Evolutionary conservation across 1,284 basidiomycete species (phyloP).

Genomic region (Cutaneotrichosporon mucoides): DNA sequence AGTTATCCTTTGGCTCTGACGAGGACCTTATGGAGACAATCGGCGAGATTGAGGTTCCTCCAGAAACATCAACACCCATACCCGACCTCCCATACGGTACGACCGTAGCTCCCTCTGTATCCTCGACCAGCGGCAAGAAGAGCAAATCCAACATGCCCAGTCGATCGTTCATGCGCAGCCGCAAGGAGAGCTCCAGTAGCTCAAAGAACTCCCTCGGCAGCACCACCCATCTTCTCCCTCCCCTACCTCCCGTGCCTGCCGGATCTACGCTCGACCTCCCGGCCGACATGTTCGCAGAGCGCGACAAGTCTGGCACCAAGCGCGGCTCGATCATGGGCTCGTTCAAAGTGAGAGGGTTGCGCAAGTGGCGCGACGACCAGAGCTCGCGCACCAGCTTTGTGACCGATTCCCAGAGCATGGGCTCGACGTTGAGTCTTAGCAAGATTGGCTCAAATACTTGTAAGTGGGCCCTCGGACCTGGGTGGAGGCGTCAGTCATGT

Average conservation of each 20-base stretch:
- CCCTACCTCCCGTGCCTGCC: slow-evolving; percentile 18
- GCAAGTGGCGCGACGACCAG: slow-evolving; percentile 18
- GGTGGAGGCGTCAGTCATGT: not conserved
- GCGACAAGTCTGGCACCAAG: slow-evolving; percentile 15
- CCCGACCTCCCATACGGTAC: not conserved
- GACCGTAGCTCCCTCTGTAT: not conserved
- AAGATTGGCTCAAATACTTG: slow-evolving; percentile 17
- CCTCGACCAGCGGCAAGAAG: not conserved
- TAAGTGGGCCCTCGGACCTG: slow-evolving; percentile 1
- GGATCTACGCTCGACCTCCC: slow-evolving; percentile 26
- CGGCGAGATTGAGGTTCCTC: slow-evolving; percentile 25
- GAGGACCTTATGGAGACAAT: slow-evolving; percentile 38
- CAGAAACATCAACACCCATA: not conserved
- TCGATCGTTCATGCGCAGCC: slow-evolving; percentile 6
- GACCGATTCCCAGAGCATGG: slow-evolving; percentile 5
- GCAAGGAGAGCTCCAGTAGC: slow-evolving; percentile 15
- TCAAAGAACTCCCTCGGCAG: slow-evolving; percentile 2
- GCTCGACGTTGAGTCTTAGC: slow-evolving; percentile 5
- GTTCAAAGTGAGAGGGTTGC: slow-evolving; percentile 22
- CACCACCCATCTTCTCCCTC: slow-evolving; percentile 13
- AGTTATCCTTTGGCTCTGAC: slow-evolving; percentile 38
- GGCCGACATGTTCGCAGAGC: slow-evolving; percentile 13
- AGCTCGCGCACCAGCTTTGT: slow-evolving; percentile 8
- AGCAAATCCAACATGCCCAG: not conserved
- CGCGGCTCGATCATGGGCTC: slow-evolving; percentile 27